These are phyloP conservation scores for Penicillium vulpinum DNA, from an alignment of 2,329 filamentous ascomycete species.

Conservation along the genomic window DNA sequence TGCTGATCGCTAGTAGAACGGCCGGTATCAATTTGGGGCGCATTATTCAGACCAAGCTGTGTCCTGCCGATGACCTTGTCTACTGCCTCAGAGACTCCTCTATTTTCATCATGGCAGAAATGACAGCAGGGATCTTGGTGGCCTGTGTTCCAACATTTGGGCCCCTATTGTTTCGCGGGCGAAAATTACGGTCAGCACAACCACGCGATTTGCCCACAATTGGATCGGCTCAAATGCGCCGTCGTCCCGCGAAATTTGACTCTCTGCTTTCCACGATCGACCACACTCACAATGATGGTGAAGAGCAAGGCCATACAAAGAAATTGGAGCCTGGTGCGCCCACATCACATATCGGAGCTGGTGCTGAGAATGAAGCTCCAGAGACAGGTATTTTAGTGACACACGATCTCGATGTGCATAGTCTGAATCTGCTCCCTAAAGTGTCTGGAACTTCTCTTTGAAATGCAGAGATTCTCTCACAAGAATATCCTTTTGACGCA, in stretches of 20 bases:
- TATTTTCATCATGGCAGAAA: constrained; percentile 15
- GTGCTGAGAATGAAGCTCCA: not conserved
- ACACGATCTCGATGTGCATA: constrained; percentile 2
- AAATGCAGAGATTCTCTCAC: not conserved
- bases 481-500: not conserved
- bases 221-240: constrained; percentile 1
- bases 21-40: constrained; percentile 14
- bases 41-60: constrained; percentile 13
- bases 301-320: not conserved
- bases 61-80: constrained; percentile 1
- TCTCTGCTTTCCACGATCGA: constrained; percentile 1
- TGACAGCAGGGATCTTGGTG: constrained; percentile 15
- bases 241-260: constrained; percentile 1
- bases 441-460: not conserved
- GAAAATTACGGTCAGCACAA: not conserved
- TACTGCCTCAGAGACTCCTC: constrained; percentile 13
- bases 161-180: constrained; percentile 14
- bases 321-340: not conserved
- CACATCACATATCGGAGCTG: not conserved
- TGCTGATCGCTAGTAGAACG: constrained; percentile 8
- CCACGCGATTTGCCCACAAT: constrained; percentile 8
- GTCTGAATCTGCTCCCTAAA: not conserved
- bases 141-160: constrained; percentile 16
- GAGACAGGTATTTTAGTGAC: constrained; percentile 1
- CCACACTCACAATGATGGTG: not conserved